A percentile compares a stretch with the other conserved stretches of the same genome.
phyloP scores from a whole-genome alignment of 257 asterid genomes.

The Nicotiana obtusifolia region DNA sequence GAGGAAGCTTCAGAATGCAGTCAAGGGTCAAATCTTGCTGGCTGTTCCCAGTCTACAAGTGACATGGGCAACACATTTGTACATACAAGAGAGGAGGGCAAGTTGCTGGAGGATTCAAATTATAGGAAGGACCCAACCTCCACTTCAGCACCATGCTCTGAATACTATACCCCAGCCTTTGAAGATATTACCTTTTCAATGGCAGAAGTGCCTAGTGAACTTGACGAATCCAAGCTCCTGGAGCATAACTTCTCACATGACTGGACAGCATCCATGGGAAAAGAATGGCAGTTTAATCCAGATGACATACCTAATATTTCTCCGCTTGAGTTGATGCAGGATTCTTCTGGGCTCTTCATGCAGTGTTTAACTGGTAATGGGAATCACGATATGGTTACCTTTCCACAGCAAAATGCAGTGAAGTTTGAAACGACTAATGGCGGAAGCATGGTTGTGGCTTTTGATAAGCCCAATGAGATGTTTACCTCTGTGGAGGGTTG shows the following conservation, averaged over 20 bases:
- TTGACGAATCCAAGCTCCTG: constrained; percentile 35
- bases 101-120: constrained; percentile 36
- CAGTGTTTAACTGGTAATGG: constrained; percentile 34
- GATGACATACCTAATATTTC: constrained; percentile 58
- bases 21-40: constrained; percentile 54
- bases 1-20: constrained; percentile 93
- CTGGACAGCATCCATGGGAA: constrained; percentile 48
- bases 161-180: constrained; percentile 35
- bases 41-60: constrained; percentile 48
- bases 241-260: constrained; percentile 51
- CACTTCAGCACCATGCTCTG: constrained; percentile 32
- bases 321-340: constrained; percentile 40
- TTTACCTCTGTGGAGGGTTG: constrained; percentile 32
- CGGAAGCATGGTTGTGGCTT: constrained; percentile 34
- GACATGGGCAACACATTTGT: constrained; percentile 32
- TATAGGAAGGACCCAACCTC: constrained; percentile 14
- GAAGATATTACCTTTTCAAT: constrained; percentile 38
- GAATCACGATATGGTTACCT: constrained; percentile 26
- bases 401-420: constrained; percentile 32
- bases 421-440: constrained; percentile 27
- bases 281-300: constrained; percentile 57
- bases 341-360: constrained; percentile 36
- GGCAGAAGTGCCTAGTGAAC: constrained; percentile 44
- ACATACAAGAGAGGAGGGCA: constrained; percentile 34
- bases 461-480: constrained; percentile 32